These are phyloP conservation scores for Pythium phragmiticola DNA, from an alignment of 352 stramenopile genomes.

Conservation along the genomic window DNA sequence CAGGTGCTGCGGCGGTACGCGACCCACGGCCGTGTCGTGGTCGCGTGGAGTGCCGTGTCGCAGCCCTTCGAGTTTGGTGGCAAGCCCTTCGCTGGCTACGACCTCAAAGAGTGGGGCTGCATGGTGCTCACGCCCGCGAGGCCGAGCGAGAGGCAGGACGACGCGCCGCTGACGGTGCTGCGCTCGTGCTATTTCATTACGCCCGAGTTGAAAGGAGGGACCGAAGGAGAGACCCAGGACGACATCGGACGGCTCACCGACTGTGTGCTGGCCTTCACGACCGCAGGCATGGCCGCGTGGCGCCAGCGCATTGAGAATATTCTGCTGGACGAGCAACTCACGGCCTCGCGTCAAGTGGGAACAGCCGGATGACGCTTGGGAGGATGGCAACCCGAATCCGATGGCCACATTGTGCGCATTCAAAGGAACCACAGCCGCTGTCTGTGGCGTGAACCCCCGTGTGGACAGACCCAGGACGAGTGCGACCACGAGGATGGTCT, in stretches of 20 bases:
- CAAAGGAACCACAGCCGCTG: no score
- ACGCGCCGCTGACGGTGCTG: conserved; percentile 4
- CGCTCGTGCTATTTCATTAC: conserved; percentile 17
- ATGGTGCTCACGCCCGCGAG: conserved; percentile 21
- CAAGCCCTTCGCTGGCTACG: conserved; percentile 11
- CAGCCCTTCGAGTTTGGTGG: conserved; percentile 38
- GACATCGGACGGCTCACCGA: conserved; percentile 19
- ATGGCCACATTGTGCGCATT: no score
- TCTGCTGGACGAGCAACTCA: conserved; percentile 15
- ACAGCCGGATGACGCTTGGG: no score
- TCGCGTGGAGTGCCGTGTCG: conserved; percentile 43
- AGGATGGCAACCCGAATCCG: no score
- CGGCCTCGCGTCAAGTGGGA: neutral
- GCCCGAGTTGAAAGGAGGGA: conserved; percentile 7
- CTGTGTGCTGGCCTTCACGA: conserved; percentile 6
- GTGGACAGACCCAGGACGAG: no score
- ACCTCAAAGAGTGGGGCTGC: conserved; percentile 25
- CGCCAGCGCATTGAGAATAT: conserved; percentile 20
- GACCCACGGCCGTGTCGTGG: conserved; percentile 35
- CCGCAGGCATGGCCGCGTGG: conserved; percentile 7
- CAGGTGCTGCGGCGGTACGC: conserved; percentile 43
- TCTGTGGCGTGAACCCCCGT: no score
- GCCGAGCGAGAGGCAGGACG: neutral
- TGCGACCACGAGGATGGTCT: no score
- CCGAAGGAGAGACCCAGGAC: neutral